Evolutionary conservation across 1,139 yeast species (phyloP), one percentile per base, ranked within the genome.

Genomic region (Zhuliangozyma parablackwelliae): DNA sequence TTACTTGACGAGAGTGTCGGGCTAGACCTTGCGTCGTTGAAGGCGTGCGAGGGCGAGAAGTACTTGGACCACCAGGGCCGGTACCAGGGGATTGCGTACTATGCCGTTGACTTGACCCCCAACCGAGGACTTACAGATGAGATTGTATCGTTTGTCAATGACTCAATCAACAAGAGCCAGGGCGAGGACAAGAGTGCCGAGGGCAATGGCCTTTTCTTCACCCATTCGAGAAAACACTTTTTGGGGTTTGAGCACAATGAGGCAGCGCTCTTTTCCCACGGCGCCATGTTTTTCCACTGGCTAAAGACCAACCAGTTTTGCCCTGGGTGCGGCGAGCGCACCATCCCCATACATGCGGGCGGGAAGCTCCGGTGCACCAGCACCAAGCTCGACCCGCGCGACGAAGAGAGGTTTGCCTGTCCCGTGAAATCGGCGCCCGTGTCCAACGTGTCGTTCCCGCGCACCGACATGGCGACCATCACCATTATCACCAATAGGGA

Each of bases 231-330:
- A 38, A 64, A 62, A 37, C 69, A 64, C 41, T 54, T 56, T 35
- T 50, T 66, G 38, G 57, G 62, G 8, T 67, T 69, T 44, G 52
- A 58, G 35, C 47, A 52, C 26, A 70, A 65, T 30, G 85, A 82
- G 41, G 81, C 86, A 0, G 75, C 89, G 2, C 56, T 87, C 16
- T 82, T 75, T 47, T 82, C 95, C 3, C 95, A 89, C 53, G 92
- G 88, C 0, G 78, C 82, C 42, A 87, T 85, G 82, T 85, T 82
- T 53, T 55, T 88, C 39, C 96, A 89, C 58, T 90, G 97, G 97
- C 66, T 86, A 37, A 60, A 64, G 37, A 77, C 92, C 39, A 84
- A 82, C 56, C 68, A 72, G 43, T 87, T 74, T 59, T 90, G 98
- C 56, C 92, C 95, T 1, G 95, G 95, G 0, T 92, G 98, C 64